Base-by-base conservation (phyloP, 805 yeast genomes). In the Spathaspora hagerdaliae region DNA sequence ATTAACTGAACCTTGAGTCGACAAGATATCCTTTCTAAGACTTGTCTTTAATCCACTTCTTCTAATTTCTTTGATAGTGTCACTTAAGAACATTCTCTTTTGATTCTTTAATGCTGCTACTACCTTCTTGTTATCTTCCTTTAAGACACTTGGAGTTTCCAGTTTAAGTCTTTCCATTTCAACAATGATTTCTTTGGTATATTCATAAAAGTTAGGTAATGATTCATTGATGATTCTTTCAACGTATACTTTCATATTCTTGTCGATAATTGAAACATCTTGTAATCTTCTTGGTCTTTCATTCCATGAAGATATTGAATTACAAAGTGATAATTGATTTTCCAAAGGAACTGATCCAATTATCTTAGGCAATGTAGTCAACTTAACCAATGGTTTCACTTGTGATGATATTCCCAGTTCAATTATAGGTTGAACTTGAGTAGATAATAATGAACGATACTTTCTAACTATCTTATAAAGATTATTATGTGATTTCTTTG, bases 381-480 rank as follows among this genome's bases (percentile, higher is more conserved):
- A 29, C 39, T 12, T 15, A 9, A 19, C 5, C 32, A 33, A 19
- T 31, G 24, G n/a, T 7, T 50, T 44, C 6, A 44, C 9, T 2
- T 53, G 61, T 3, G 48, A 27, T 1, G 64, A 42, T 12, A 82
- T 50, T 15, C 94, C 95, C 12, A 57, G 56, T 56, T 86, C 92
- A 43, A 90, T 75, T 4, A 85, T 46, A 0, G 74, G 53, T 1
- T 75, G 63, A 0, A 86, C 80, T 1, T 77, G 71, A 24, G 73
- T 73, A 6, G 74, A 61, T 9, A 91, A 63, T 31, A 84, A 56
- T 1, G 75, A 75, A 43, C 98, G 79, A 60, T 87, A 94, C 61
- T 89, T 89, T 47, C 90, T 77, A 9, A 92, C 85, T 42, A 87
- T 61, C 64, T 90, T 94, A 78, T 84, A 92, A 43, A 94, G 79